phyloP scores from a whole-genome alignment of 106 monocot species.

The Allium sativum region DNA sequence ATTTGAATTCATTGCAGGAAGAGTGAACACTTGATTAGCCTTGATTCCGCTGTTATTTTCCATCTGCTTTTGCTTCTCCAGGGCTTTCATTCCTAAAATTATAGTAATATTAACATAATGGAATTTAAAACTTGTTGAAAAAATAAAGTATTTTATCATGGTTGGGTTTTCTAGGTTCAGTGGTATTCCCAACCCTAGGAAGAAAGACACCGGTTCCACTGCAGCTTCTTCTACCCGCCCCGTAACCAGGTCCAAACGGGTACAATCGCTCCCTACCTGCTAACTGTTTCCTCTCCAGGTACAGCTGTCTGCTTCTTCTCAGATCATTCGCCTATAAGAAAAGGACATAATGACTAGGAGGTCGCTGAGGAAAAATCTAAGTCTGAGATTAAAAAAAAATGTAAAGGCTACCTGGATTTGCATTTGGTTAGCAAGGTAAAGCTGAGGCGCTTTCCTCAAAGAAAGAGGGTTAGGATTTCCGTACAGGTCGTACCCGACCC shows the following conservation, averaged over 20 bases:
- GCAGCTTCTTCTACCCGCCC: neutral
- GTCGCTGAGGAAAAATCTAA: neutral
- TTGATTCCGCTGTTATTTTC: neutral
- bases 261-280: neutral
- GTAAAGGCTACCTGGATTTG: too few species aligned
- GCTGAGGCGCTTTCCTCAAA: neutral
- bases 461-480: neutral
- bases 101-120: neutral
- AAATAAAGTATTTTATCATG: neutral
- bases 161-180: slow-evolving; percentile 3
- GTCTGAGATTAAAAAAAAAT: neutral
- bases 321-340: neutral
- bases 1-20: neutral
- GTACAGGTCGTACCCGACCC: neutral
- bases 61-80: neutral
- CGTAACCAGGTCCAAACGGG: neutral
- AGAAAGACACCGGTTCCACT: slow-evolving; percentile 33
- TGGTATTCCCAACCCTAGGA: slow-evolving; percentile 6
- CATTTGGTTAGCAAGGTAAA: too few species aligned
- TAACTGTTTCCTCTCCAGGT: neutral
- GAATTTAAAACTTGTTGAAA: neutral
- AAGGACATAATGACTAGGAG: neutral
- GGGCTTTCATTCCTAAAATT: neutral
- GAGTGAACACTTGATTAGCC: neutral
- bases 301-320: slow-evolving; percentile 7